Percentiles rank a stretch among this genome's conserved stretches.
Conservation (phyloP, 495 filamentous ascomycete species). For the Diplogelasinospora grovesii region DNA sequence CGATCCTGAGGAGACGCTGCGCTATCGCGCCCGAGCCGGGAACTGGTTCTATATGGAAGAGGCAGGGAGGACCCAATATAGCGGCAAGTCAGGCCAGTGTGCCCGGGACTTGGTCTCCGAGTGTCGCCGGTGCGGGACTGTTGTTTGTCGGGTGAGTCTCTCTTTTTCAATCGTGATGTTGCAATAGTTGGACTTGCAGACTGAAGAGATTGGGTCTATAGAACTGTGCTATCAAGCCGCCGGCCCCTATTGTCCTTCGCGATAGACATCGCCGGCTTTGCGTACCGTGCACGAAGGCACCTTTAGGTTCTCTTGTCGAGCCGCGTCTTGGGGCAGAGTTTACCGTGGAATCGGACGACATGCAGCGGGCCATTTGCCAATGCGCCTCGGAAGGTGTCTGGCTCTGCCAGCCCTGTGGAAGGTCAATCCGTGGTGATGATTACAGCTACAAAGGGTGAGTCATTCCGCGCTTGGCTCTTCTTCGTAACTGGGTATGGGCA, state of each 20-base stretch:
- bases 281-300: slow-evolving; percentile 58
- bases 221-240: slow-evolving; percentile 82
- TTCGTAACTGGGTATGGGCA: too few relatives aligned
- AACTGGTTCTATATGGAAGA: slow-evolving; percentile 48
- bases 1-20: slow-evolving; percentile 40
- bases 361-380: slow-evolving; percentile 58
- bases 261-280: slow-evolving; percentile 76
- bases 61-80: slow-evolving; percentile 24
- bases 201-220: slow-evolving; percentile 21
- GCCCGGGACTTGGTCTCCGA: slow-evolving; percentile 78
- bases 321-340: slow-evolving; percentile 18
- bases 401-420: slow-evolving; percentile 76
- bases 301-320: slow-evolving; percentile 43
- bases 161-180: slow-evolving; percentile 1
- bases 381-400: slow-evolving; percentile 60
- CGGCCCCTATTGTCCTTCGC: slow-evolving; percentile 51
- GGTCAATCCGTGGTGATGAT: slow-evolving; percentile 59
- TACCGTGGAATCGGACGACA: slow-evolving; percentile 29
- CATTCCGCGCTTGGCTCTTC: neutral
- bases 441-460: slow-evolving; percentile 56
- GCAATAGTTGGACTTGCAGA: neutral
- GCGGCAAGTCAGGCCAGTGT: slow-evolving; percentile 65
- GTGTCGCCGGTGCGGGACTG: slow-evolving; percentile 67
- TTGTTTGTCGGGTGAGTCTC: slow-evolving; percentile 68
- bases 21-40: slow-evolving; percentile 43